phyloP scores from a whole-genome alignment of 352 stramenopile species.

The Globisporangium orthogonon region DNA sequence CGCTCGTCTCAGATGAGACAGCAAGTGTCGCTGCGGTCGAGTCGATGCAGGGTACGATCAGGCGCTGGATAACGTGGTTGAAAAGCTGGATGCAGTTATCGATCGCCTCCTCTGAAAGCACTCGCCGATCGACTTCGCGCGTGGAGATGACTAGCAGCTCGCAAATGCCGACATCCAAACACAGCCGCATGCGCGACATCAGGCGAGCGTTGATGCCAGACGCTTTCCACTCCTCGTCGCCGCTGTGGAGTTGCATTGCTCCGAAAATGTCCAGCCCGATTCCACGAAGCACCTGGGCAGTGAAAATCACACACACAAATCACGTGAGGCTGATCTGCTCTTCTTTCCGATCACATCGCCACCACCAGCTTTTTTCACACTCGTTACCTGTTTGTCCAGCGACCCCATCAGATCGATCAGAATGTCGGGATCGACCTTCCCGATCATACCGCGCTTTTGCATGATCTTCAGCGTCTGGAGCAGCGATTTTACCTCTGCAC shows the following conservation, averaged over 20 bases:
- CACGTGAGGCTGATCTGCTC: neutral
- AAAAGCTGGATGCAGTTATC: constrained; percentile 73
- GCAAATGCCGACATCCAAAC: constrained; percentile 65
- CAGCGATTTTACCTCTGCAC: constrained; percentile 52
- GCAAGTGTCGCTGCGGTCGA: constrained; percentile 30
- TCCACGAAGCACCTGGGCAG: constrained; percentile 15
- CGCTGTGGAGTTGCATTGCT: constrained; percentile 22
- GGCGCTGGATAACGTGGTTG: constrained; percentile 39
- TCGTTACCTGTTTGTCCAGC: constrained; percentile 52
- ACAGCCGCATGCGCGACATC: constrained; percentile 27
- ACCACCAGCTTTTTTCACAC: neutral
- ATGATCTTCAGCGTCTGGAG: constrained; percentile 63
- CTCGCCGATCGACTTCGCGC: constrained; percentile 51
- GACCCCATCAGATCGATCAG: constrained; percentile 43
- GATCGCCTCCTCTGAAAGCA: constrained; percentile 80
- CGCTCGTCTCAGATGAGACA: constrained; percentile 11
- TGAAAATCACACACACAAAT: neutral
- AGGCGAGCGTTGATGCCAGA: constrained; percentile 28
- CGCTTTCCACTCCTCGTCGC: constrained; percentile 26
- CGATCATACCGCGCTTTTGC: constrained; percentile 55
- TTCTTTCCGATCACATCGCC: neutral
- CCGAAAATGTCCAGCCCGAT: constrained; percentile 22
- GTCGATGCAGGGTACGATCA: constrained; percentile 71
- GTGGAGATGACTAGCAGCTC: constrained; percentile 72
- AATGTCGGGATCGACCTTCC: constrained; percentile 43